Evolutionary conservation across 352 stramenopile genomes (phyloP).

Genomic region (Pythium sukuiense): DNA sequence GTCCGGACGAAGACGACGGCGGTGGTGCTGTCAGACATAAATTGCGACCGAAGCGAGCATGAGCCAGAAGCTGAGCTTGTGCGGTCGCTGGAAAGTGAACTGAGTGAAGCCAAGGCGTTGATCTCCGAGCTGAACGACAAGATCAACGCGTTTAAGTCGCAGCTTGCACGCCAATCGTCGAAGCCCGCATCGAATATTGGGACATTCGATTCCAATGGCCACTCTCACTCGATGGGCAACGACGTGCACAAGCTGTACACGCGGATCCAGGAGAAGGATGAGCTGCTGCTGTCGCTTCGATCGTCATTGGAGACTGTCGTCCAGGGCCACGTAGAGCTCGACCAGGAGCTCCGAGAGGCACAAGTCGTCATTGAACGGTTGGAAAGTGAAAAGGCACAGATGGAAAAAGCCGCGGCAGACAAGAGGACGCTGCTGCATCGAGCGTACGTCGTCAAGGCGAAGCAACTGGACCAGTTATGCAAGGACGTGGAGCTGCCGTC

Average conservation of each 20-base stretch:
- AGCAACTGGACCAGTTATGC: slow-evolving; percentile 57
- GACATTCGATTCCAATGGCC: too few species aligned
- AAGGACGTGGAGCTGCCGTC: slow-evolving; percentile 40
- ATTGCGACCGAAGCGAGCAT: neutral
- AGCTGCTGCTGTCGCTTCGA: slow-evolving; percentile 35
- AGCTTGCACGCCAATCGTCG: too few species aligned
- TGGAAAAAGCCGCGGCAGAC: slow-evolving; percentile 48
- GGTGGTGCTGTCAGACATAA: slow-evolving; percentile 16
- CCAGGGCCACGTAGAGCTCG: slow-evolving; percentile 45
- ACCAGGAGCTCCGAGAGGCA: slow-evolving; percentile 37
- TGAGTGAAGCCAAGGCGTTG: slow-evolving; percentile 23
- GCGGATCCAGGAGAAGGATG: slow-evolving; percentile 46
- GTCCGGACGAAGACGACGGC: slow-evolving; percentile 16
- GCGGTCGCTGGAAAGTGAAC: slow-evolving; percentile 18
- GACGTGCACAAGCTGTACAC: slow-evolving; percentile 28
- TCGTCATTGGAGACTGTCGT: slow-evolving; percentile 35
- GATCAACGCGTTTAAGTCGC: slow-evolving; percentile 26
- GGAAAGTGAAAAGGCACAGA: slow-evolving; percentile 32
- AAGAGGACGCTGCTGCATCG: slow-evolving; percentile 44
- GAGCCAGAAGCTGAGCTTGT: neutral
- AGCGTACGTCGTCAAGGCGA: slow-evolving; percentile 52
- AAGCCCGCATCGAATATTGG: too few species aligned
- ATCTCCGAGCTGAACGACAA: slow-evolving; percentile 31
- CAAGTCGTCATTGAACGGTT: slow-evolving; percentile 31
- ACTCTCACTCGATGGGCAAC: too few species aligned